These are phyloP conservation scores for Vitis amurensis DNA, from an alignment of 164 flowering plant species.

Conservation along the genomic window DNA sequence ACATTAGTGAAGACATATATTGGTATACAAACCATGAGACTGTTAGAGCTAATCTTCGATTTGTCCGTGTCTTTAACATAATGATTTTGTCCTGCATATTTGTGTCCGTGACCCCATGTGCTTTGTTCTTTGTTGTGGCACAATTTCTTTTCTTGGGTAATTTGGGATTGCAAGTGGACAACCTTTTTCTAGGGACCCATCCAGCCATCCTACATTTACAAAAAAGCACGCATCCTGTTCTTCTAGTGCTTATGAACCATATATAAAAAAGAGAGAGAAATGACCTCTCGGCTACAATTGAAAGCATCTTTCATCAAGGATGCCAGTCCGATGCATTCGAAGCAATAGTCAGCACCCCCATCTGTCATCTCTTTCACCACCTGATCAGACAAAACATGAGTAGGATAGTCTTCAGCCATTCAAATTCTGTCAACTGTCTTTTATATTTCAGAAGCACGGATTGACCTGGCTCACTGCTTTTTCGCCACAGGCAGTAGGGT, in stretches of 20 bases:
- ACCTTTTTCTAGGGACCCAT: no score
- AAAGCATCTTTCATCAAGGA: constrained; percentile 66
- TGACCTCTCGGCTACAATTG: constrained; percentile 41
- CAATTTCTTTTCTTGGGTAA: no score
- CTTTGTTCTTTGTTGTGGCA: no score
- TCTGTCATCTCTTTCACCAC: constrained; percentile 65
- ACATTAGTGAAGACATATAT: no score
- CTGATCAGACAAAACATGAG: constrained; percentile 19
- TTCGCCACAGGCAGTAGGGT: constrained; percentile 41
- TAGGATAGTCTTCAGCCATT: background rate
- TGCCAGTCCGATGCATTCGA: constrained; percentile 74
- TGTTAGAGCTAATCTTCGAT: no score
- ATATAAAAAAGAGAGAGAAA: background rate
- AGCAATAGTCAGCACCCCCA: constrained; percentile 81
- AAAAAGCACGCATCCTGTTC: no score
- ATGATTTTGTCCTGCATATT: no score
- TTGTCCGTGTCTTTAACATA: no score
- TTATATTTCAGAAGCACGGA: background rate
- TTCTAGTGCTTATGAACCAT: background rate
- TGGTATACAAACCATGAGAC: no score
- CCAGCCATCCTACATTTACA: no score
- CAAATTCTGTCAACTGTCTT: background rate
- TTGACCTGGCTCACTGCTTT: constrained; percentile 47
- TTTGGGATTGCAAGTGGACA: no score
- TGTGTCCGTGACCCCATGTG: no score